Evolutionary conservation across 2,329 filamentous ascomycete genomes (phyloP), one percentile per base, ranked within the genome.

Genomic region (Colletotrichum limetticola): DNA sequence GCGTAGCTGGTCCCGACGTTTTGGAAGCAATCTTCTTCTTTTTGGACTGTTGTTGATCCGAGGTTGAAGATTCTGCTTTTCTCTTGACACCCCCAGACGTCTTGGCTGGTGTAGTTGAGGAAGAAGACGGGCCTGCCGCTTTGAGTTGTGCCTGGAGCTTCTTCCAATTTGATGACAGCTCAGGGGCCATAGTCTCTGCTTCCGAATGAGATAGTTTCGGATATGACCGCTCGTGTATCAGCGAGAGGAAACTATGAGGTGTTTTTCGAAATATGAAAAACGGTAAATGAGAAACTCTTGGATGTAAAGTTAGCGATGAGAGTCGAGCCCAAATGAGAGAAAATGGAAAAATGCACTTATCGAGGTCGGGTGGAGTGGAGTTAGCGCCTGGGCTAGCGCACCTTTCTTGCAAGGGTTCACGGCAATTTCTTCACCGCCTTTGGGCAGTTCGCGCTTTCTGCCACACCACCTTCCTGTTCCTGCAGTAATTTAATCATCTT

Each of bases 161-260:
- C 83, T 94, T 95, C 93, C 93, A 95, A 80, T 95, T 95, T 66
- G 89, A 91, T 14, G 91, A 92, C 42, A 92, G 82, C 77, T 84
- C 85, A 49, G 81, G 81, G 49, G 85, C 82, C 85, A 87, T 87
- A 74, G 55, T 77, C 68, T 75, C 69, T 65, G 26, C 3, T 3
- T 4, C 52, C 35, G 42, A n/a, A 11, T 49, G 26, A 4, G 2
- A 9, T 46, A 35, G 5, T 8, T 11, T 30, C 6, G 16, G 1
- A 5, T 12, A 8, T 7, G 12, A 35, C 9, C 4, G 16, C 35
- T 57, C 11, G n/a, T 11, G 12, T 42, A 16, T 16, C 24, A 2
- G 32, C n/a, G 16, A 19, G 24, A 37, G 11, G 2, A 65, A 4
- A 32, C 24, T 2, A 16, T 55, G 4, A 12, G 4, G 46, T 9